These are phyloP conservation scores for Symbiodinium natans DNA, from an alignment of 73 alveolate species.

Conservation along the genomic window DNA sequence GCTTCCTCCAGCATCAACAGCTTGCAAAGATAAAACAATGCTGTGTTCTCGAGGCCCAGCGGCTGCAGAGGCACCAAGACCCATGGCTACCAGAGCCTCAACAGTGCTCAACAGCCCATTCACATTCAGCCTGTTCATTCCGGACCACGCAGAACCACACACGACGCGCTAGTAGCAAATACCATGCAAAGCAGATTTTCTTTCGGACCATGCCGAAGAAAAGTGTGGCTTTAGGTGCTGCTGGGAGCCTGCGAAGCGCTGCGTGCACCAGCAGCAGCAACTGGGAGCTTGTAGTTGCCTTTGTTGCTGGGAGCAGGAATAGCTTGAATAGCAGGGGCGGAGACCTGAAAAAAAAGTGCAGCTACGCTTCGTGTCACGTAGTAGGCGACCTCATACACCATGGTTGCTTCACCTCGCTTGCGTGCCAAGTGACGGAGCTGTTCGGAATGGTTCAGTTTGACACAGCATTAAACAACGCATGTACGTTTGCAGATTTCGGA, in stretches of 20 bases:
- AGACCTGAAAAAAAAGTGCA: neutral
- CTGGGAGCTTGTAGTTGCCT: conserved; percentile 74
- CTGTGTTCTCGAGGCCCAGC: neutral
- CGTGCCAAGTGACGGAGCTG: neutral
- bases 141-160: no score
- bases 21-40: no score
- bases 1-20: no score
- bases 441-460: no score
- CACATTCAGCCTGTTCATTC: no score
- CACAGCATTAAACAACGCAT: no score
- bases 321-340: neutral
- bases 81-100: conserved; percentile 50
- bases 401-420: conserved; percentile 42
- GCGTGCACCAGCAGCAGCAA: conserved; percentile 59
- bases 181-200: neutral
- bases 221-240: neutral
- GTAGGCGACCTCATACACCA: conserved; percentile 57
- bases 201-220: neutral
- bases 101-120: no score
- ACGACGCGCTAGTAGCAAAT: no score
- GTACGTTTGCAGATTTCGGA: no score
- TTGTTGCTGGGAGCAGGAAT: neutral
- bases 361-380: neutral
- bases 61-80: conserved; percentile 54
- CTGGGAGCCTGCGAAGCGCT: conserved; percentile 14